These are phyloP conservation scores for Plasmodium malariae DNA, from an alignment of 169 alveolate species.

Conservation along the genomic window DNA sequence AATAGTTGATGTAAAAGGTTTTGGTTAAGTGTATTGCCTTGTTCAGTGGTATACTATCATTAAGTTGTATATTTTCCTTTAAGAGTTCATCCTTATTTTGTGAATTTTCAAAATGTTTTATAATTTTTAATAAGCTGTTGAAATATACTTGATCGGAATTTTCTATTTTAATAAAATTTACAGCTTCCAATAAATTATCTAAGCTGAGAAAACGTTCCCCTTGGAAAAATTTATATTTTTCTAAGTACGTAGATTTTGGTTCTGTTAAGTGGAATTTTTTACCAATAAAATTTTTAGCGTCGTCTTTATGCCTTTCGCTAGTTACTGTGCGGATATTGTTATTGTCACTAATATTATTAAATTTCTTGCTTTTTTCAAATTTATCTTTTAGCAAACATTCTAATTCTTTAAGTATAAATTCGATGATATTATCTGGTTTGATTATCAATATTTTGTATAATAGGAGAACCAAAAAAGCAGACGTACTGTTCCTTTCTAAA, in stretches of 20 bases:
- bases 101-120: constrained; percentile 40
- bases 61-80: constrained; percentile 39
- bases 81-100: constrained; percentile 20
- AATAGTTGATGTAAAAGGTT: constrained; percentile 35
- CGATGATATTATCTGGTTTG: constrained; percentile 29
- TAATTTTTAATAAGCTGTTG: constrained; percentile 35
- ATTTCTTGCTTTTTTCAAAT: neutral
- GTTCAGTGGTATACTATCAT: constrained; percentile 19
- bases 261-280: neutral
- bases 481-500: constrained; percentile 6
- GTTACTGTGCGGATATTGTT: constrained; percentile 1
- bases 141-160: constrained; percentile 57
- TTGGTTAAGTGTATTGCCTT: constrained; percentile 36
- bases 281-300: too few relatives aligned
- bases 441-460: constrained; percentile 42
- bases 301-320: neutral
- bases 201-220: constrained; percentile 16
- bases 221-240: constrained; percentile 19
- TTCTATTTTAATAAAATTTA: constrained; percentile 55
- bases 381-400: neutral
- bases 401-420: constrained; percentile 45
- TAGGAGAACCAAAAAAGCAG: constrained; percentile 37
- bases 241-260: constrained; percentile 11
- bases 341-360: neutral
- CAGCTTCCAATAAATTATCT: constrained; percentile 28